Base-by-base conservation (phyloP, 306 rosid species). In the Abrus pulchellus region DNA sequence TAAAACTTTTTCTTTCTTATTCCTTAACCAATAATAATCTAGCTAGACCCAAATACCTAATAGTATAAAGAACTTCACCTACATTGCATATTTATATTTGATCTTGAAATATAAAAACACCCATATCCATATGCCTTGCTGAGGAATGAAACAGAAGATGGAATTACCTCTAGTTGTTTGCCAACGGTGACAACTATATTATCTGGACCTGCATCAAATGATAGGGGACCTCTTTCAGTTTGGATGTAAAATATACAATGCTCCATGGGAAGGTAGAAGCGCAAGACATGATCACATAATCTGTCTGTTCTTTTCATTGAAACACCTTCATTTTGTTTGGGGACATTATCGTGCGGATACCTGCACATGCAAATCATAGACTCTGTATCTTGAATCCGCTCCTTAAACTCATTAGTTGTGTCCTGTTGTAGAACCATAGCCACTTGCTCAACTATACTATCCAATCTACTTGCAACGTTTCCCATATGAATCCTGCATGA, bases 111-210 rank as follows among this genome's bases (percentile, higher is more conserved):
- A 27, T 30, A 40, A n/a, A 32, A 81, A 33, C 12, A 65, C 27
- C 47, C n/a, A 30, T 38, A 38, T 59, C 47, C n/a, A 30, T 38
- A 38, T 59, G 14, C 9, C 48, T 33, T 11, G 29, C 13, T 30
- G 29, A 9, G 38, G 3, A n/a, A 9, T 12, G 34, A 47, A 72
- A 48, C 14, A 49, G 12, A 40, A 1, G 49, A 47, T 28, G 14
- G 62, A 68, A 60, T 81, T 89, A 94, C 97, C 98, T 88, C 80
- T 34, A 92, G 76, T 62, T 90, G 97, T 75, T 86, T 87, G 65
- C 97, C 97, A 62, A 91, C 77, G 5, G 91, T 90, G 73, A 87
- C 93, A 40, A 92, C 89, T 5, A 94, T 64, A 61, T 81, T 44
- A 48, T 88, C 90, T 4, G 93, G 89, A 54, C 83, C 88, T 73